Evolutionary conservation across 768 basidiomycete species (phyloP).

Genomic region (Sistotremastrum niveocremeum): DNA sequence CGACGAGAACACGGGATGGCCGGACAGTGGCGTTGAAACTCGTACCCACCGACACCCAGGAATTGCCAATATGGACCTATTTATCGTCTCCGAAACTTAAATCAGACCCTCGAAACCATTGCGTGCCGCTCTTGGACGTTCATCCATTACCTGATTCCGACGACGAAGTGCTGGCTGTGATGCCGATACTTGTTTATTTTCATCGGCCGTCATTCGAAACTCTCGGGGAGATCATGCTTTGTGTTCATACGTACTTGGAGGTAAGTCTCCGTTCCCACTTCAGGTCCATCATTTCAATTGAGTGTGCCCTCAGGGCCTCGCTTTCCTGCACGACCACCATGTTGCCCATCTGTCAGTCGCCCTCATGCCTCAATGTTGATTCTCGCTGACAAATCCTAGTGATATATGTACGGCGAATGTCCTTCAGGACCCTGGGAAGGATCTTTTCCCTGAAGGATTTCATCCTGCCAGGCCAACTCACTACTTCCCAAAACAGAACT

Average conservation of each 20-base stretch:
- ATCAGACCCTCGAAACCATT: slow-evolving; percentile 12
- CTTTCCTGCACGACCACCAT: slow-evolving; percentile 11
- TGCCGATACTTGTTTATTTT: slow-evolving; percentile 11
- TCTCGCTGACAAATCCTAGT: not conserved
- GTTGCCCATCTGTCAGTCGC: slow-evolving; percentile 13
- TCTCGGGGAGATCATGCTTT: slow-evolving; percentile 14
- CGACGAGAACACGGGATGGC: too few species aligned
- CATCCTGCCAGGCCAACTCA: slow-evolving; percentile 10
- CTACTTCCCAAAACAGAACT: not conserved
- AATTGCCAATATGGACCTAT: slow-evolving; percentile 1
- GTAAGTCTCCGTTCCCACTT: slow-evolving; percentile 2
- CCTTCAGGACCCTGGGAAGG: slow-evolving; percentile 9
- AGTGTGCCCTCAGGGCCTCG: slow-evolving; percentile 7
- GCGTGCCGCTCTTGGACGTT: slow-evolving; percentile 9
- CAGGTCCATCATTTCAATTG: not conserved
- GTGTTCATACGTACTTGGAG: slow-evolving; percentile 13
- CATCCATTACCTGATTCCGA: slow-evolving; percentile 5
- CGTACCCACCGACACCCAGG: too few species aligned
- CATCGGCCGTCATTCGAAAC: slow-evolving; percentile 14
- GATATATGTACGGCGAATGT: slow-evolving; percentile 7
- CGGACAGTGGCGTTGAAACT: too few species aligned
- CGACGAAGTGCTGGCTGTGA: slow-evolving; percentile 6
- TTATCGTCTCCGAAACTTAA: slow-evolving; percentile 5
- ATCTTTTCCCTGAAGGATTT: slow-evolving; percentile 7
- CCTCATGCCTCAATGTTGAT: not conserved